Conservation (phyloP, 805 yeast genomes). For the Wickerhamiella azyma region DNA sequence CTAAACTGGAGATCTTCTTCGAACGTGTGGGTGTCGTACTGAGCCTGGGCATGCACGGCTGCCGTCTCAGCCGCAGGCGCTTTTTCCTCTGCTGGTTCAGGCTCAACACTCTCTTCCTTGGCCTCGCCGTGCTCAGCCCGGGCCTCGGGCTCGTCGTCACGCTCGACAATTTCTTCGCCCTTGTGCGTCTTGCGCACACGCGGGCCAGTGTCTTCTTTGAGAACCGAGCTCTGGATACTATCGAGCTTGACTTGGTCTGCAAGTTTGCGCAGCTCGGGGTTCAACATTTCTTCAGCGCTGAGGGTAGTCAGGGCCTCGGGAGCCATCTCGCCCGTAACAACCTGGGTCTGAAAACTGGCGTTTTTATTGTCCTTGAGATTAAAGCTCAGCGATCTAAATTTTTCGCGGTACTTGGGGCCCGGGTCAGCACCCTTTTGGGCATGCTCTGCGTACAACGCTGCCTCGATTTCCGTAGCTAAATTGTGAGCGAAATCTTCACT, state of each 20-base stretch:
- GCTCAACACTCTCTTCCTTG: background rate
- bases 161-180: slow-evolving; percentile 67
- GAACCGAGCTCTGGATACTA: slow-evolving; percentile 51
- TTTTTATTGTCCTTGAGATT: slow-evolving; percentile 47
- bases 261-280: slow-evolving; percentile 56
- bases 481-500: slow-evolving; percentile 21
- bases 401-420: slow-evolving; percentile 44
- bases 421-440: slow-evolving; percentile 25
- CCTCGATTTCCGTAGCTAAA: slow-evolving; percentile 40
- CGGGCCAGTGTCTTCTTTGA: slow-evolving; percentile 47
- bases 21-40: background rate
- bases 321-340: slow-evolving; percentile 40
- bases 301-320: slow-evolving; percentile 47
- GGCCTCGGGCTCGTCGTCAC: slow-evolving; percentile 13
- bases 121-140: background rate
- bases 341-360: slow-evolving; percentile 39
- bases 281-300: slow-evolving; percentile 61
- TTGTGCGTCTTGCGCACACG: slow-evolving; percentile 69
- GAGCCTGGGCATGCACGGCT: slow-evolving; percentile 11
- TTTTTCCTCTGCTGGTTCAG: slow-evolving; percentile 9
- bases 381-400: slow-evolving; percentile 51
- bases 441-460: slow-evolving; percentile 31
- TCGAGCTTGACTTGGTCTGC: slow-evolving; percentile 62
- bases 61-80: slow-evolving; percentile 13
- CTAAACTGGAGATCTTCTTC: background rate